Conservation (phyloP, 2,329 filamentous ascomycete species). For the Emergomyces africanus region DNA sequence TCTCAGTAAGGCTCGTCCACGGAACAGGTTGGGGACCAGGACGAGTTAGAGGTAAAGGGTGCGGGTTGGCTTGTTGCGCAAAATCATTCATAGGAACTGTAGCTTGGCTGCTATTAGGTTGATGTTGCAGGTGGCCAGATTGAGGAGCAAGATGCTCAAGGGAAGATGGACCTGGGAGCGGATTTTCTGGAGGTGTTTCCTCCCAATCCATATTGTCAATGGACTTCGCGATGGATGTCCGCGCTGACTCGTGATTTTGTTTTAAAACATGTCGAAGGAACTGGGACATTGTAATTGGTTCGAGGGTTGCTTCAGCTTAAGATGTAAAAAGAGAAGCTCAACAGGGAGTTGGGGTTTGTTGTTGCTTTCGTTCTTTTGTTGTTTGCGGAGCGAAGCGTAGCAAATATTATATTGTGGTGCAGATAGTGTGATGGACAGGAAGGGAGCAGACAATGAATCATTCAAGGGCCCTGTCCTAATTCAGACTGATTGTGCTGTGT, state of each 20-base stretch:
- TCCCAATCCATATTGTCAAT: conserved; percentile 5
- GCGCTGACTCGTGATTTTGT: neutral
- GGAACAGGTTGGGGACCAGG: neutral
- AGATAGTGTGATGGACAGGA: neutral
- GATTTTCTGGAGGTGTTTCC: neutral
- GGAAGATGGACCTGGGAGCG: neutral
- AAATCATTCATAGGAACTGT: neutral
- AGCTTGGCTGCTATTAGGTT: neutral
- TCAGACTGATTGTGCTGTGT: neutral
- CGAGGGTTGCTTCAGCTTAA: neutral
- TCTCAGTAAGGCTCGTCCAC: neutral
- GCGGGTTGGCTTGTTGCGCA: neutral
- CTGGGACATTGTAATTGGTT: neutral
- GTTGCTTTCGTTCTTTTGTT: neutral
- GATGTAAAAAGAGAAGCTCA: neutral
- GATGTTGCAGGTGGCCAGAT: neutral
- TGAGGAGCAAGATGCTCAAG: neutral
- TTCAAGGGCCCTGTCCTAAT: neutral
- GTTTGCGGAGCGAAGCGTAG: no score
- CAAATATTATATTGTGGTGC: neutral
- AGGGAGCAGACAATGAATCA: neutral
- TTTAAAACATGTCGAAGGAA: neutral
- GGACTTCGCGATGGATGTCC: neutral
- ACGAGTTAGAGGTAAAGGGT: neutral
- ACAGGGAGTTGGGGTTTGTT: neutral